Percentiles rank a stretch among this genome's conserved stretches.
These are phyloP conservation scores for Fraxinus sp. DNA, from an alignment of 305 asterid species.

Conservation along the genomic window DNA sequence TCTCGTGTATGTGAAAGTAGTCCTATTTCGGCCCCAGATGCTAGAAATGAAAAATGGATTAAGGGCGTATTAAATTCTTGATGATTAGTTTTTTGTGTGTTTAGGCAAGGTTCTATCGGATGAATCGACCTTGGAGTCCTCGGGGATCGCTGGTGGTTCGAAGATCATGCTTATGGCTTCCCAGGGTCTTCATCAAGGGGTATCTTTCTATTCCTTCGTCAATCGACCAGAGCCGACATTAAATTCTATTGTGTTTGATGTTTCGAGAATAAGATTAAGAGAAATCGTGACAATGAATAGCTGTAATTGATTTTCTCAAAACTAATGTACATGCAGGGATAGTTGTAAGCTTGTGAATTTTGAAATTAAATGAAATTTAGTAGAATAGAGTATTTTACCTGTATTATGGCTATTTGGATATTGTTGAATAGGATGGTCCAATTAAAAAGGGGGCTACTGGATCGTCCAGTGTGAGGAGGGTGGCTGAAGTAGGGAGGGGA, in stretches of 20 bases:
- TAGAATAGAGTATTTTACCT: conserved; percentile 6
- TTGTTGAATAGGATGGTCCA: conserved; percentile 60
- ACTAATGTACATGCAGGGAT: background rate
- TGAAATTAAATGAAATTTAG: background rate
- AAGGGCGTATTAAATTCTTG: conserved; percentile 12
- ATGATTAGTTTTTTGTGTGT: background rate
- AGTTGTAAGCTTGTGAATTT: background rate
- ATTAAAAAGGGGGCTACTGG: conserved; percentile 45
- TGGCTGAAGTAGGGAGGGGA: conserved; percentile 23
- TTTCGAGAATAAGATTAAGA: background rate
- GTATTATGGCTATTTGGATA: conserved; percentile 4
- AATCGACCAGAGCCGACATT: background rate
- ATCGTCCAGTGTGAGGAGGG: conserved; percentile 31
- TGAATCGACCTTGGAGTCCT: conserved; percentile 55
- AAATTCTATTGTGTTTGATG: background rate
- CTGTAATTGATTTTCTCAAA: background rate
- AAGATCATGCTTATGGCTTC: conserved; percentile 89
- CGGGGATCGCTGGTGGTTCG: conserved; percentile 51
- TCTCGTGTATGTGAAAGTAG: background rate
- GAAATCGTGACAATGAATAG: conserved; percentile 6
- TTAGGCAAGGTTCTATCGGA: conserved; percentile 68
- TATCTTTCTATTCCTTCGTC: conserved; percentile 26
- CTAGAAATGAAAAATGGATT: background rate
- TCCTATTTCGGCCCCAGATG: background rate
- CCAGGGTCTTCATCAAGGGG: conserved; percentile 91